Conservation (phyloP, 2,329 filamentous ascomycete genomes). For the Exophiala phaeomuriformis region DNA sequence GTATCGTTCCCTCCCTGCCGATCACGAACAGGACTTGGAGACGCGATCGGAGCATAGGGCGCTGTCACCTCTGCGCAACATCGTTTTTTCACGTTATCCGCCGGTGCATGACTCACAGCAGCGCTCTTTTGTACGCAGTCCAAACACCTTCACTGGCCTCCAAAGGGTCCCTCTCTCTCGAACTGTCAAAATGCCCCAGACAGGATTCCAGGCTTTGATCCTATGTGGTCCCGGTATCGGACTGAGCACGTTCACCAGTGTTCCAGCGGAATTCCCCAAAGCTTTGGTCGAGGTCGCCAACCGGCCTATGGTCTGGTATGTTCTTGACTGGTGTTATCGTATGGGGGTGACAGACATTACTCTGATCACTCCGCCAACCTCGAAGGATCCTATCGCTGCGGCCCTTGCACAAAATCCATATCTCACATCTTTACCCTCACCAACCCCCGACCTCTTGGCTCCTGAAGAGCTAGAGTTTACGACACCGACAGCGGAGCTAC, state of each 20-base stretch:
- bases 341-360: constrained; percentile 44
- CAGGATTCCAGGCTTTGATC: constrained; percentile 44
- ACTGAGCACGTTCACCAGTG: constrained; percentile 45
- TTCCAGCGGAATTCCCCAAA: constrained; percentile 44
- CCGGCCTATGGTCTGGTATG: constrained; percentile 45
- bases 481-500: constrained; percentile 80
- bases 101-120: constrained; percentile 19
- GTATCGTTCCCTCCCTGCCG: constrained; percentile 9
- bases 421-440: constrained; percentile 43
- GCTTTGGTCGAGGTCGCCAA: constrained; percentile 45
- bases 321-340: constrained; percentile 44
- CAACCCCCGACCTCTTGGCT: constrained; percentile 62
- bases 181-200: constrained; percentile 27
- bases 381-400: constrained; percentile 39
- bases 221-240: constrained; percentile 44
- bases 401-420: constrained; percentile 45
- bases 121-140: constrained; percentile 1
- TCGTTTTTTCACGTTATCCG: constrained; percentile 19
- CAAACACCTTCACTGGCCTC: not conserved
- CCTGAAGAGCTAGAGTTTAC: constrained; percentile 70
- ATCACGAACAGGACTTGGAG: constrained; percentile 6
- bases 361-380: constrained; percentile 42
- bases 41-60: not conserved
- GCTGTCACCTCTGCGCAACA: constrained; percentile 24
- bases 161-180: not conserved